phyloP scores from a whole-genome alignment of 805 yeast species.

The Metschnikowia noctiluminum region DNA sequence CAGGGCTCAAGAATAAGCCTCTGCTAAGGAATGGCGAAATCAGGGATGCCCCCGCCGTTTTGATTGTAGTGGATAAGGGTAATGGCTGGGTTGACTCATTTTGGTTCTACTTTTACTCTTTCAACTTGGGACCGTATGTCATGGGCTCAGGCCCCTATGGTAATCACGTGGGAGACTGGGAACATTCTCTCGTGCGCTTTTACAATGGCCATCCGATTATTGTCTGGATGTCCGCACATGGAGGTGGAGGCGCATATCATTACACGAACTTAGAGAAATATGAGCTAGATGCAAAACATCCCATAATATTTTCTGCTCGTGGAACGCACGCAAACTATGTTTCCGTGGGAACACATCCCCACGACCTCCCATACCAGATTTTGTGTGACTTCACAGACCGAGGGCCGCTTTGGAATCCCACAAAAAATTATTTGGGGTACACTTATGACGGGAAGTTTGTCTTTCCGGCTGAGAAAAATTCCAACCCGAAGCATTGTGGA shows the following conservation, averaged over 20 bases:
- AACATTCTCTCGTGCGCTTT: constrained; percentile 84
- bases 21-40: constrained; percentile 68
- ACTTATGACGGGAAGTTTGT: constrained; percentile 62
- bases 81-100: constrained; percentile 93
- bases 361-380: constrained; percentile 90
- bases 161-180: constrained; percentile 98
- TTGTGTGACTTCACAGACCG: constrained; percentile 91
- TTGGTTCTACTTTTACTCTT: constrained; percentile 95
- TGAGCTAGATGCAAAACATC: constrained; percentile 44
- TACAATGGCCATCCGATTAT: constrained; percentile 74
- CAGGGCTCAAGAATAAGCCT: constrained; percentile 69
- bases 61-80: constrained; percentile 87
- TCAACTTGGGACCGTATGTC: constrained; percentile 92
- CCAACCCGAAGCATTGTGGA: constrained; percentile 45
- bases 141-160: constrained; percentile 99
- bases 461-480: constrained; percentile 38
- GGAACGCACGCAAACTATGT: constrained; percentile 98
- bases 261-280: constrained; percentile 73
- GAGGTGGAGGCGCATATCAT: constrained; percentile 90
- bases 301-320: constrained; percentile 83
- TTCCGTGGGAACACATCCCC: constrained; percentile 93
- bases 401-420: constrained; percentile 95
- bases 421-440: constrained; percentile 76
- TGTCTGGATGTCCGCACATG: constrained; percentile 97
- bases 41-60: constrained; percentile 70